Evolutionary conservation across 1,139 yeast genomes (phyloP).

Genomic region (Geotrichum histeridarum): DNA sequence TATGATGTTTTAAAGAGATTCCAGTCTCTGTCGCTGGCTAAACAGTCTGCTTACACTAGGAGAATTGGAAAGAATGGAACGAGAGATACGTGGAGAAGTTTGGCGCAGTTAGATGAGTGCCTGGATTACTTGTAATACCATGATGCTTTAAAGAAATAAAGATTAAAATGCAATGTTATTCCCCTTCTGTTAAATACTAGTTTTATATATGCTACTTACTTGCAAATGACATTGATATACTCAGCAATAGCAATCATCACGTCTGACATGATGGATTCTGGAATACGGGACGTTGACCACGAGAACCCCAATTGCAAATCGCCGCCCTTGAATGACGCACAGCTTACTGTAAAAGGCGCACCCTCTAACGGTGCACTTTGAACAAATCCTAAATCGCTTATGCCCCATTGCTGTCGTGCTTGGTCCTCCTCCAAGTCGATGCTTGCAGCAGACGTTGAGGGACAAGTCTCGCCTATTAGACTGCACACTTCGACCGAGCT

Average conservation of each 20-base stretch:
- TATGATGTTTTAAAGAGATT: conserved; percentile 29
- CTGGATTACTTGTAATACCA: conserved; percentile 4
- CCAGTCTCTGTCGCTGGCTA: conserved; percentile 26
- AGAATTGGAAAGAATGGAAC: conserved; percentile 36
- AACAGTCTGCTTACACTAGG: conserved; percentile 31
- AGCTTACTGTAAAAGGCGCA: background rate
- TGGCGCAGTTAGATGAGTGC: conserved; percentile 23
- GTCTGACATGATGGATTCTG: background rate
- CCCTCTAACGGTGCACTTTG: background rate
- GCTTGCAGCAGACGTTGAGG: background rate
- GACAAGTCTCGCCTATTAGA: background rate
- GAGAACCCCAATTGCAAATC: background rate
- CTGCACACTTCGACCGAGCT: background rate
- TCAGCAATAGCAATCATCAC: background rate
- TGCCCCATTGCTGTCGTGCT: background rate
- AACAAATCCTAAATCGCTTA: background rate
- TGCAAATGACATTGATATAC: conserved; percentile 1
- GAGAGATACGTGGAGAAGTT: conserved; percentile 28
- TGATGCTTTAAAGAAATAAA: background rate
- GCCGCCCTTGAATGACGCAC: background rate
- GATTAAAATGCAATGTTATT: background rate
- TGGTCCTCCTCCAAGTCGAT: background rate
- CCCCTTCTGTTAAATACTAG: no score
- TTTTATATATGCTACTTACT: background rate
- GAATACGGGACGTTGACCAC: background rate